Evolutionary conservation across 2,329 filamentous ascomycete species (phyloP).

Genomic region (Dissoconium aciculare): DNA sequence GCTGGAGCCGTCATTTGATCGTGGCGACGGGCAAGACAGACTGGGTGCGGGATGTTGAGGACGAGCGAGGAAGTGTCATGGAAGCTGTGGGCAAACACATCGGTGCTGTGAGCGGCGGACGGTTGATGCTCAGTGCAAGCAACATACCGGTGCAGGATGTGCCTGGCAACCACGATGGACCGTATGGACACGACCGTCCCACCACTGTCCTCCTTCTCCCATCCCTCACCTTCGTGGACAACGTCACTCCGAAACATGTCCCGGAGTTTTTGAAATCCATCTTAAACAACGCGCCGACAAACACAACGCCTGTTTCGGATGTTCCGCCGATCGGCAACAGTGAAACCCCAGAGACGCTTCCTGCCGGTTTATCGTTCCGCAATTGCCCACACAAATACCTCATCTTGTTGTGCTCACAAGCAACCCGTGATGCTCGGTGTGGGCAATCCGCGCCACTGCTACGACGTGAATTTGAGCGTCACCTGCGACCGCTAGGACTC

Average conservation of each 20-base stretch:
- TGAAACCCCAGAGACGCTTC: conserved; percentile 13
- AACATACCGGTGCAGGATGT: conserved; percentile 68
- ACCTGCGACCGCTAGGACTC: conserved; percentile 69
- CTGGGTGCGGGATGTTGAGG: conserved; percentile 77
- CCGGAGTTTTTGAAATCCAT: conserved; percentile 55
- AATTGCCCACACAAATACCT: conserved; percentile 71
- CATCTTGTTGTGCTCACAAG: conserved; percentile 86
- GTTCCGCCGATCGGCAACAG: conserved; percentile 8
- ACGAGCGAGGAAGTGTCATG: conserved; percentile 58
- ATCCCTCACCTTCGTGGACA: conserved; percentile 66
- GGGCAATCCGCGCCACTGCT: conserved; percentile 85
- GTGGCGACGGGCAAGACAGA: conserved; percentile 93
- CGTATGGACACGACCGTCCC: conserved; percentile 43
- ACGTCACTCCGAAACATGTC: conserved; percentile 63
- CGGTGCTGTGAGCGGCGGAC: conserved; percentile 29
- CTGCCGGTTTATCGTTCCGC: conserved; percentile 37
- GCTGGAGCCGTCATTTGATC: conserved; percentile 76
- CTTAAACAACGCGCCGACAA: conserved; percentile 60
- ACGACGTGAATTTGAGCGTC: conserved; percentile 75
- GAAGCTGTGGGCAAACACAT: conserved; percentile 32
- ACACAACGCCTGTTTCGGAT: conserved; percentile 43
- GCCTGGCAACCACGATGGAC: conserved; percentile 39
- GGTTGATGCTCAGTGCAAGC: conserved; percentile 78
- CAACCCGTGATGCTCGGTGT: conserved; percentile 85
- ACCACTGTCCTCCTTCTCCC: conserved; percentile 75